phyloP scores from a whole-genome alignment of 768 basidiomycete genomes.

The Rhizopogon sp. region DNA sequence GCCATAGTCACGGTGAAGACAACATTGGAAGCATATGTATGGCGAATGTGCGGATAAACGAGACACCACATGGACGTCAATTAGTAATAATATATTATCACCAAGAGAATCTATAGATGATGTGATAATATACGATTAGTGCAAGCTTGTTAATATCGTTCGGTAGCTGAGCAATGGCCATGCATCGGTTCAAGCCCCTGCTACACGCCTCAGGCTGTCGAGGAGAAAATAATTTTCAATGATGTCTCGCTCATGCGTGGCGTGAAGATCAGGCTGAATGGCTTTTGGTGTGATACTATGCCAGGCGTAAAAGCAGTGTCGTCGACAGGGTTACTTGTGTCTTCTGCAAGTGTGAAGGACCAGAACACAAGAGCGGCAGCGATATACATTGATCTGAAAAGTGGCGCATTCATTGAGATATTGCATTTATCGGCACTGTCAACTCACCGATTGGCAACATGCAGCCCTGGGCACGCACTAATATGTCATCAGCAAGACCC shows the following conservation, averaged over 20 bases:
- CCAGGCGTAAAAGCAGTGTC: constrained; percentile 56
- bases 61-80: too few relatives aligned
- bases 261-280: constrained; percentile 53
- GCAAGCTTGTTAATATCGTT: too few relatives aligned
- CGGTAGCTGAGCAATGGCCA: neutral
- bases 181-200: neutral
- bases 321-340: constrained; percentile 51
- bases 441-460: constrained; percentile 31
- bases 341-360: constrained; percentile 50
- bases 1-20: too few relatives aligned
- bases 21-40: too few relatives aligned
- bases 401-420: neutral
- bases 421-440: neutral
- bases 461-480: constrained; percentile 54
- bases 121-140: too few relatives aligned
- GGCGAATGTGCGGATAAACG: too few relatives aligned
- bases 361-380: constrained; percentile 60
- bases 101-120: too few relatives aligned
- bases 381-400: constrained; percentile 53
- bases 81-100: too few relatives aligned
- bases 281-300: constrained; percentile 57
- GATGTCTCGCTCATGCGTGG: constrained; percentile 29
- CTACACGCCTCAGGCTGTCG: neutral
- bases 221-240: constrained; percentile 1
- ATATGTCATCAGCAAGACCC: neutral